Evolutionary conservation across 495 filamentous ascomycete species (phyloP), one percentile per base, ranked within the genome.

Genomic region (Lasiosphaeria miniovina): DNA sequence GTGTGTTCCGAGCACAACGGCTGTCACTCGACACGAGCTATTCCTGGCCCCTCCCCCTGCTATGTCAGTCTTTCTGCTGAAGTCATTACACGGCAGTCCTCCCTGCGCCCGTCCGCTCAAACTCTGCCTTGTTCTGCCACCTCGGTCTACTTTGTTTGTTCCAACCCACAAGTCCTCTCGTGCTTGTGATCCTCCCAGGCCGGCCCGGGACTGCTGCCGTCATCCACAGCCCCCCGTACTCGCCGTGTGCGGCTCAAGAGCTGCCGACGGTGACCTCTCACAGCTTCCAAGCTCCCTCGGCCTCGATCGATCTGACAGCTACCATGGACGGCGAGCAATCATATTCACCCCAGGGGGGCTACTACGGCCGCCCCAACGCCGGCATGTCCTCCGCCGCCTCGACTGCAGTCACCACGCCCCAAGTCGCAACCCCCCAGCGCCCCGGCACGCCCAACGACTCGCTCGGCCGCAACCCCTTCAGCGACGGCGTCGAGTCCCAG

Each of bases 401-500:
- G 4, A 72, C 71, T 12, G 60, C 66, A 4, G 67, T 66, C 24
- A 24, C 58, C 55, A 72, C 74, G 4, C 71, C 71, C 12, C 59
- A 65, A 4, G 67, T 66, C 24, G 62, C 66, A 5, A 75, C 74
- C n/a, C 72, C 74, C 48, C 65, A 70, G 11, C 70, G 71, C 7
- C 65, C 74, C 1, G 71, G 73, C 11, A 72, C 75, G 6, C 75
- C 75, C 17, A 78, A 66, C 45, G 73, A 74, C 14, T 57, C 60
- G 12, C 24, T 53, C 53, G 64, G 59, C 11, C 69, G 71, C 61
- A 71, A 68, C 54, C 71, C 71, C 49, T 74, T 73, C 38, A 57
- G 66, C 31, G 74, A 75, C 45, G 70, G 72, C 17, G 54, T 67
- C 53, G 74, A 75, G 17, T 61, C 71, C 7, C 73, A 70, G 49